Evolutionary conservation across 805 yeast genomes (phyloP), one percentile per base, ranked within the genome.

Genomic region (Dipodascus albidus): DNA sequence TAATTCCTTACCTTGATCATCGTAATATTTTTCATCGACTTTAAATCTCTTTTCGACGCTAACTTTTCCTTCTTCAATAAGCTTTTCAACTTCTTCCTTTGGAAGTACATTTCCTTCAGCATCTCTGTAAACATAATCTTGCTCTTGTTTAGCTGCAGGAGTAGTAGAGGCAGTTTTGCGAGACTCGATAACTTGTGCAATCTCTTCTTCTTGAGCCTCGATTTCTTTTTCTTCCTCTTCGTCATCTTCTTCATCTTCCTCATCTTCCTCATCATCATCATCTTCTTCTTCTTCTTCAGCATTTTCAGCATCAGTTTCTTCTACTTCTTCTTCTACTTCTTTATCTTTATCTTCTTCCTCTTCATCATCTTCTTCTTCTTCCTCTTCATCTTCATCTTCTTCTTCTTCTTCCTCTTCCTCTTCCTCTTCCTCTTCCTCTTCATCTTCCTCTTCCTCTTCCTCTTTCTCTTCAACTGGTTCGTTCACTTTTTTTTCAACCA

Each of bases 21-120:
- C 60, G 14, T 47, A 47, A 31, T 22, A 44, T 47, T 53, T 51
- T 20, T 53, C 49, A 19, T 19, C 50, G 17, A 23, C 44, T n/a
- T 35, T 41, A 21, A 50, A 50, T 35, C 35, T 44, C 20, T 58
- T 57, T 42, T 55, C 53, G 38, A 60, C 47, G 50, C 52, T 53
- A 11, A 60, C 51, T 33, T 52, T 49, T 47, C 57, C 61, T 38
- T 53, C 58, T 20, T 50, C 53, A 20, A 49, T 51, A 23, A 55
- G 42, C 35, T 53, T 27, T 27, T 50, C 52, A 15, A 55, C 62
- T n/a, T 58, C 54, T n/a, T 49, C 60, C 23, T 51, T 50, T 47
- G 64, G 65, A 50, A 72, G 51, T 44, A 60, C 62, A 52, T 72
- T 70, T 48, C 76, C 76, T 49, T 67, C 54, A 52, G 64, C 66